A percentile compares a stretch with the other conserved stretches of the same genome.
Evolutionary conservation across 2,329 filamentous ascomycete species (phyloP).

Genomic region (Aspergillus sp.): DNA sequence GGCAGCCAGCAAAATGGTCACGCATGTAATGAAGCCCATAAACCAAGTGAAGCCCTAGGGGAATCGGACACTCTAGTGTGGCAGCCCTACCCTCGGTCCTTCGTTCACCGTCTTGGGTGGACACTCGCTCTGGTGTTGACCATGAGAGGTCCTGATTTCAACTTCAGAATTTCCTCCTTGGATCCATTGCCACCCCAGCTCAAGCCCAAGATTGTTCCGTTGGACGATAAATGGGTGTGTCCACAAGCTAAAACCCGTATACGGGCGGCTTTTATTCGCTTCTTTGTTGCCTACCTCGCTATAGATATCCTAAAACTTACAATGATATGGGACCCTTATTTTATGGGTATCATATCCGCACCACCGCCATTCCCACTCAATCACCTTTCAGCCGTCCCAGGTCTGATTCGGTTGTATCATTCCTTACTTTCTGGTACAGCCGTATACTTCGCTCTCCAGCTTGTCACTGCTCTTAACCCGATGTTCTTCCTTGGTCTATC

Average conservation of each 20-base stretch:
- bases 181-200: constrained; percentile 33
- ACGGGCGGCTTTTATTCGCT: constrained; percentile 43
- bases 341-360: constrained; percentile 58
- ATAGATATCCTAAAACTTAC: constrained; percentile 69
- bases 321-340: constrained; percentile 78
- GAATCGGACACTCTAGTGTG: constrained; percentile 43
- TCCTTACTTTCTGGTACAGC: constrained; percentile 56
- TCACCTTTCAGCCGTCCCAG: constrained; percentile 33
- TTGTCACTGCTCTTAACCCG: constrained; percentile 61
- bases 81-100: constrained; percentile 54
- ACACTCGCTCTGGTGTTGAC: constrained; percentile 56
- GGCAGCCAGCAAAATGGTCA: neutral
- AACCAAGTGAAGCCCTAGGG: neutral
- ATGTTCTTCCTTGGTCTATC: constrained; percentile 58
- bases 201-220: neutral
- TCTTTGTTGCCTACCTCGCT: constrained; percentile 61
- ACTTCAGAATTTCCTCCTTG: constrained; percentile 54
- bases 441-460: constrained; percentile 61
- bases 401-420: constrained; percentile 56
- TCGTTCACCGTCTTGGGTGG: constrained; percentile 59
- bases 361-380: constrained; percentile 45
- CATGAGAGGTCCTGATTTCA: constrained; percentile 62
- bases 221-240: constrained; percentile 20
- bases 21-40: neutral
- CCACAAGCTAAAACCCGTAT: constrained; percentile 49